Conservation (phyloP, 208 protist genomes). For the Leishmania gerbilli region DNA sequence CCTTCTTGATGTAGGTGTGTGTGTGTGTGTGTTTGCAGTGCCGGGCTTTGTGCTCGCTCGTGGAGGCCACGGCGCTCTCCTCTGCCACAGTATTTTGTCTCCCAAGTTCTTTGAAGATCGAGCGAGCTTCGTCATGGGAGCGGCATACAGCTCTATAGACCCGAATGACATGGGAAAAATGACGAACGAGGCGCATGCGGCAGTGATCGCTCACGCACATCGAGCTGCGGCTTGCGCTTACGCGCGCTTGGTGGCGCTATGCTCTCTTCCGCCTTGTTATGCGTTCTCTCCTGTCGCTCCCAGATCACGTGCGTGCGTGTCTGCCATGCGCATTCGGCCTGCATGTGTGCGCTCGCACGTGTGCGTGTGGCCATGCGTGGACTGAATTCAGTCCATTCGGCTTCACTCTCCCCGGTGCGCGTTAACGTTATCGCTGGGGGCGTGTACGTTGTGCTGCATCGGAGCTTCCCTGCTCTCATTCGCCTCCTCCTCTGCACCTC, state of each 20-base stretch:
- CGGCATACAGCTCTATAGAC: not conserved
- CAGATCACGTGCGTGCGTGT: not conserved
- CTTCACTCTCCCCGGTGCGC: not conserved
- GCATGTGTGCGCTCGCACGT: not conserved
- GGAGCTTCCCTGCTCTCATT: not conserved
- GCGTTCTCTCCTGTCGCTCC: not conserved
- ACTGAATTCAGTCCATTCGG: too few relatives aligned
- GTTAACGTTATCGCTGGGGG: not conserved
- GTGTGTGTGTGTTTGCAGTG: not conserved
- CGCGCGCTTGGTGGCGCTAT: not conserved
- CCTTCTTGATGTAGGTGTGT: not conserved
- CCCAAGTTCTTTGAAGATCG: not conserved
- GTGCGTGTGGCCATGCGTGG: not conserved
- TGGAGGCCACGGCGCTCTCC: not conserved
- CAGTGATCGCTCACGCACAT: not conserved
- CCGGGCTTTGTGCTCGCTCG: not conserved
- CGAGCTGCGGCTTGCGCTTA: not conserved
- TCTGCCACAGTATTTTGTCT: not conserved
- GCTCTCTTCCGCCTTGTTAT: conserved; percentile 3
- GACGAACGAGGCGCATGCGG: not conserved
- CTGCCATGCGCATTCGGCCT: not conserved
- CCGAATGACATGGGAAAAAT: not conserved
- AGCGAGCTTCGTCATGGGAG: not conserved
- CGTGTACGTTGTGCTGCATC: not conserved
- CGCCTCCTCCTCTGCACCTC: not conserved